phyloP scores from a whole-genome alignment of 345 rosid genomes.

The Conringia planisiliqua region DNA sequence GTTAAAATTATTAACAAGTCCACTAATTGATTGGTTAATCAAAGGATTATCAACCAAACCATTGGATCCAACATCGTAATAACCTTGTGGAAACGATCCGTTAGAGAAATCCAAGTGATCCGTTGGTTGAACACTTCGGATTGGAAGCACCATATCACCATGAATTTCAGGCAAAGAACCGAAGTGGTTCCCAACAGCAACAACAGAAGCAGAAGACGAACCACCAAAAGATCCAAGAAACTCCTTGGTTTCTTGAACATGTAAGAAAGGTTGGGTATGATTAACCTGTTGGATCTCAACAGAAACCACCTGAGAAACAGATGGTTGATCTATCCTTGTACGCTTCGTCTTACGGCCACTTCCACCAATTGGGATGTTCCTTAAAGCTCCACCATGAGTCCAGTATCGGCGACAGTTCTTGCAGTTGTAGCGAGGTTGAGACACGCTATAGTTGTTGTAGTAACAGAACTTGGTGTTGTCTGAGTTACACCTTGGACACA shows the following conservation, averaged over 20 bases:
- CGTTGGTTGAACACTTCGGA: not conserved
- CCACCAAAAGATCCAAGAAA: not conserved
- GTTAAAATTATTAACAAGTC: not conserved
- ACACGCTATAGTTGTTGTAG: constrained; percentile 22
- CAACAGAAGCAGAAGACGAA: not conserved
- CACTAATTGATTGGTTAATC: constrained; percentile 6
- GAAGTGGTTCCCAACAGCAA: not conserved
- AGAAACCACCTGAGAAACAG: not conserved
- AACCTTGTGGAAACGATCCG: not conserved
- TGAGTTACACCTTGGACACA: constrained; percentile 27
- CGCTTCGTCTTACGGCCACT: constrained; percentile 12
- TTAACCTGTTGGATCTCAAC: not conserved
- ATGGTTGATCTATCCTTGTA: not conserved
- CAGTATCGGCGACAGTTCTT: constrained; percentile 30
- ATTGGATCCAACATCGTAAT: constrained; percentile 1
- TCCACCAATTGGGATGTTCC: constrained; percentile 33
- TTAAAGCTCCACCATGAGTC: constrained; percentile 29
- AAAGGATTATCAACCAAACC: constrained; percentile 15
- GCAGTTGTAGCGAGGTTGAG: constrained; percentile 29
- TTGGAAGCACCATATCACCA: not conserved
- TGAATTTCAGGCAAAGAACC: not conserved
- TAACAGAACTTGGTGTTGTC: constrained; percentile 32
- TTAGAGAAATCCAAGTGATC: not conserved
- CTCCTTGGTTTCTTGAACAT: constrained; percentile 14
- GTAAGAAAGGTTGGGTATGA: not conserved